Base-by-base conservation (phyloP, 805 yeast species). In the Candida odintsovae region DNA sequence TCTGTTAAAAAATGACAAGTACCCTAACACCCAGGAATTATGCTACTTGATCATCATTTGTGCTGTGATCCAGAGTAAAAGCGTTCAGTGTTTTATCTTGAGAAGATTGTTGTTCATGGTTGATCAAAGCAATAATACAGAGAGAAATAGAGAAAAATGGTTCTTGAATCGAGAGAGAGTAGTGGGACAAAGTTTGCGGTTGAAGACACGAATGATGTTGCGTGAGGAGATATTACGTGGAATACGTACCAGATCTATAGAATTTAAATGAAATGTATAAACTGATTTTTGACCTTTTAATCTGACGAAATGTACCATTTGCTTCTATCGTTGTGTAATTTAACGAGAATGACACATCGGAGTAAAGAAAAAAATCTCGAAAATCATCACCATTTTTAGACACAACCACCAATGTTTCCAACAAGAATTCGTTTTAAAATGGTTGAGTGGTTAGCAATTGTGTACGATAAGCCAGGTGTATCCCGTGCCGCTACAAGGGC, bases 361-460 rank as follows among this genome's bases (percentile, higher is more conserved):
- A 21, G 31, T 35, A 10, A 28, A 28, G 15, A 33, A 16, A 33
- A 19, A 31, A 13, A 4, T 13, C 18, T 12, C 18, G 19, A 23
- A 21, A 38, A 15, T 23, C n/a, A 23, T 26, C 20, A 23, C 15
- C 16, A 15, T n/a, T 16, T 20, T 12, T 22, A 7, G 8, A 12
- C 13, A 33, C 23, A 22, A 22, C 8, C 23, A n/a, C 36, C 36
- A 21, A 49, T 51, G 59, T 22, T 44, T 23, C 46, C 55, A 31
- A 40, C 50, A 12, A 44, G 51, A 37, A 41, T 37, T 12, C 43
- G 50, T 3, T 40, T 44, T 39, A 67, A 62, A 48, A 68, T 71
- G 75, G 71, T 68, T 68, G 88, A 83, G 62, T 83, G 82, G 77
- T 70, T 80, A 61, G 92, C 81, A 15, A 70, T 83, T 58, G 77